Conservation (phyloP, 208 protist species). For the Leishmania amazonensis region DNA sequence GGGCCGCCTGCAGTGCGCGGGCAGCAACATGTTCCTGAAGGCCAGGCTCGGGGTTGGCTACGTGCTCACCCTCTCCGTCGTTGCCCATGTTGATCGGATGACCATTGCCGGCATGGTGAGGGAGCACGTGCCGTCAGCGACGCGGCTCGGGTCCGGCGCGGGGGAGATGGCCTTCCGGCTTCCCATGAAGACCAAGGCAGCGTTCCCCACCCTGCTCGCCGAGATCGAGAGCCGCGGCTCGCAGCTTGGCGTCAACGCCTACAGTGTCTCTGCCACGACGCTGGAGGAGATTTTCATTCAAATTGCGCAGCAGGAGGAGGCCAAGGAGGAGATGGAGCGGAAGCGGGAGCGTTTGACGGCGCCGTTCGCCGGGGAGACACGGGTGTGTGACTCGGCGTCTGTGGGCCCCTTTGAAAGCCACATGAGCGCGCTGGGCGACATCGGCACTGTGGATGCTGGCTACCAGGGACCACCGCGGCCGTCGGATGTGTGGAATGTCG, state of each 20-base stretch:
- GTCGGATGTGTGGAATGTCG: constrained; percentile 47
- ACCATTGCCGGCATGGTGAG: constrained; percentile 21
- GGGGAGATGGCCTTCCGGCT: constrained; percentile 47
- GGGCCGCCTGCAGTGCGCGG: constrained; percentile 51
- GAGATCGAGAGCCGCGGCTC: constrained; percentile 38
- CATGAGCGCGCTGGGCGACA: constrained; percentile 1
- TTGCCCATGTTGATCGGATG: constrained; percentile 28
- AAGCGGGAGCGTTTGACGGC: not conserved
- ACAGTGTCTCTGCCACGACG: constrained; percentile 65
- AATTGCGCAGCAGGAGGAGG: constrained; percentile 46
- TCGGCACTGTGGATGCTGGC: not conserved
- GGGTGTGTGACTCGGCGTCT: not conserved
- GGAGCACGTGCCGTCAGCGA: constrained; percentile 32
- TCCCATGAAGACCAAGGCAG: constrained; percentile 42
- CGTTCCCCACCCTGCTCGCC: constrained; percentile 48
- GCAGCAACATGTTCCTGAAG: constrained; percentile 62
- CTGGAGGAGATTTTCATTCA: constrained; percentile 81
- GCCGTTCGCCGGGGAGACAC: not conserved
- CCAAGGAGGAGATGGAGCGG: constrained; percentile 22
- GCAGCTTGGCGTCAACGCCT: constrained; percentile 44
- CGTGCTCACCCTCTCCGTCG: constrained; percentile 48
- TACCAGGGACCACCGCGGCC: not conserved
- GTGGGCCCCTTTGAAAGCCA: not conserved
- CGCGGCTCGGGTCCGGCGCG: constrained; percentile 33
- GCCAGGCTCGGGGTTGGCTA: constrained; percentile 54